These are phyloP conservation scores for Betula pendula DNA, from an alignment of 306 rosid species.

Conservation along the genomic window DNA sequence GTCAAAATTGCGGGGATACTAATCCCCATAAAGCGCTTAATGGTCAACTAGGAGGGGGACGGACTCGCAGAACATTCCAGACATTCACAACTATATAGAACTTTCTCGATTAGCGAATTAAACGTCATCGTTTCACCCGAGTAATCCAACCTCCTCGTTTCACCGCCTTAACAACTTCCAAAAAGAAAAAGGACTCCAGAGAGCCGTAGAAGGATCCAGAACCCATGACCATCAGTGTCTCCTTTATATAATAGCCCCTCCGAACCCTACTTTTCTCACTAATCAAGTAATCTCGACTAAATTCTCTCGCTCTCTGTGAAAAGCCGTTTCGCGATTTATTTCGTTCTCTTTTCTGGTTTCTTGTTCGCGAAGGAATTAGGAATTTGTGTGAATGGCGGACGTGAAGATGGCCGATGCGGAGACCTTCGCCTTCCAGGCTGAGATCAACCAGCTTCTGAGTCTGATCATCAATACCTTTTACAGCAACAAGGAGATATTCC, in stretches of 20 bases:
- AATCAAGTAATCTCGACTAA: background rate
- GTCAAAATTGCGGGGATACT: too few relatives aligned
- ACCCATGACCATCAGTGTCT: background rate
- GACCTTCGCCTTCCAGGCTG: conserved; percentile 37
- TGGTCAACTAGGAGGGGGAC: background rate
- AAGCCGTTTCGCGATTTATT: too few relatives aligned
- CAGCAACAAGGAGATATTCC: conserved; percentile 42
- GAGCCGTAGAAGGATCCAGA: conserved; percentile 52
- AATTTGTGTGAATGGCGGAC: conserved; percentile 14
- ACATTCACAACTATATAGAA: background rate
- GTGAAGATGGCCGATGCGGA: conserved; percentile 17
- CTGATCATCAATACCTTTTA: conserved; percentile 41
- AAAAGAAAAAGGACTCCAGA: conserved; percentile 21
- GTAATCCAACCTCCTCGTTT: background rate
- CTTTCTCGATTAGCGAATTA: conserved; percentile 3
- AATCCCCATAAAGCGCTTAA: too few relatives aligned
- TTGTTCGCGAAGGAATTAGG: too few relatives aligned
- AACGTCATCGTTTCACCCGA: background rate
- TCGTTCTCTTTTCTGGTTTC: too few relatives aligned
- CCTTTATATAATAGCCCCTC: background rate
- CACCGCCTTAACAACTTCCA: background rate
- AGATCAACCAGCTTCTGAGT: conserved; percentile 41
- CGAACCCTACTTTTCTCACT: background rate
- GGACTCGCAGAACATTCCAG: conserved; percentile 19
- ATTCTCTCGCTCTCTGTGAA: background rate